A percentile compares a stretch with the other conserved stretches of the same genome.
phyloP scores from a whole-genome alignment of 176 grass and related monocot genomes.

The Elaeis guineensis region DNA sequence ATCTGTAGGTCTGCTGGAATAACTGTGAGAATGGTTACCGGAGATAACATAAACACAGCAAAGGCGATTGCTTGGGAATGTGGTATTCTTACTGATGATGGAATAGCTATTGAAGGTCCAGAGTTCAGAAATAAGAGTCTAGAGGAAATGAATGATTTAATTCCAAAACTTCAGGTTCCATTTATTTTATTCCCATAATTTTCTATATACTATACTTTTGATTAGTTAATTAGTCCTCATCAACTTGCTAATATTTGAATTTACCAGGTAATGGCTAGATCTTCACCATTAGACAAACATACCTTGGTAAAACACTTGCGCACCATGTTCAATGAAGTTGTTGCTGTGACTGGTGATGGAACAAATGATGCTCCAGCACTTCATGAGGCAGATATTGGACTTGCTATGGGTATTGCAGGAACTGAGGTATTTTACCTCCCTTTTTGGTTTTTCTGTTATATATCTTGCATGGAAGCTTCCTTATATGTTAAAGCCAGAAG shows the following conservation, averaged over 20 bases:
- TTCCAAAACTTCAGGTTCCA: constrained; percentile 83
- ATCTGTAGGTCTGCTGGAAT: constrained; percentile 91
- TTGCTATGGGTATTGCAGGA: constrained; percentile 93
- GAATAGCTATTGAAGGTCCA: constrained; percentile 80
- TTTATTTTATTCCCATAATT: neutral
- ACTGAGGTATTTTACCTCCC: constrained; percentile 50
- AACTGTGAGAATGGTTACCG: constrained; percentile 92
- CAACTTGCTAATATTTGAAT: neutral
- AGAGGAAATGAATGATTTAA: constrained; percentile 53
- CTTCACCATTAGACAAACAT: constrained; percentile 91
- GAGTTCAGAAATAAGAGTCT: constrained; percentile 64
- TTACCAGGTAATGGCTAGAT: constrained; percentile 87
- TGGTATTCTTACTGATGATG: constrained; percentile 81
- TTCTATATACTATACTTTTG: neutral
- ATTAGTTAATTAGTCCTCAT: neutral
- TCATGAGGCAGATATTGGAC: constrained; percentile 92
- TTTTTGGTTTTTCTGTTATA: neutral
- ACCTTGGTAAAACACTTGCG: constrained; percentile 87
- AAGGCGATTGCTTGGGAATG: constrained; percentile 97
- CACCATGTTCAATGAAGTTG: constrained; percentile 62
- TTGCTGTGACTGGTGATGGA: constrained; percentile 90
- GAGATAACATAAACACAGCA: constrained; percentile 97
- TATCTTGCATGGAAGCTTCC: too few species aligned
- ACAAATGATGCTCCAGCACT: constrained; percentile 94
- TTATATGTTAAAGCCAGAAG: too few species aligned